These are phyloP conservation scores for Chaetomidium leptoderma DNA, from an alignment of 495 filamentous ascomycete species.

Conservation along the genomic window DNA sequence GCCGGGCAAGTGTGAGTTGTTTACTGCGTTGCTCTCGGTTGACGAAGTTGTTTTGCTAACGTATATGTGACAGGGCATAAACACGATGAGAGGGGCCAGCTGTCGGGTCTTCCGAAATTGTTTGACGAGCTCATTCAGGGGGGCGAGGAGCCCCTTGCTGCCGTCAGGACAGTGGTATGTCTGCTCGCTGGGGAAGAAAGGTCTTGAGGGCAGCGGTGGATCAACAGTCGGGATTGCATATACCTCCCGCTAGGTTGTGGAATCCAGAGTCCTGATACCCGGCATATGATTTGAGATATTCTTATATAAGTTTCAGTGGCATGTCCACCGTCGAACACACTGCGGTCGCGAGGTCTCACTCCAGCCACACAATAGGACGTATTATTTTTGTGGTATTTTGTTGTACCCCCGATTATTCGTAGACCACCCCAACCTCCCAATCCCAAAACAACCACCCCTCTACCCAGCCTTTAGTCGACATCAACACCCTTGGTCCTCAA, in stretches of 20 bases:
- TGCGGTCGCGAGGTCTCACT: too few relatives aligned
- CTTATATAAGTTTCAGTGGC: too few relatives aligned
- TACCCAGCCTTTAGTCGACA: slow-evolving; percentile 65
- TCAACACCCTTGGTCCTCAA: slow-evolving; percentile 65
- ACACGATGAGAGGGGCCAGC: slow-evolving; percentile 42
- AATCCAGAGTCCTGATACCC: too few relatives aligned
- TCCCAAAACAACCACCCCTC: background rate
- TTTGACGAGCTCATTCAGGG: slow-evolving; percentile 51
- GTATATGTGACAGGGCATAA: slow-evolving; percentile 42
- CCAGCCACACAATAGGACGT: too few relatives aligned
- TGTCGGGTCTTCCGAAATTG: slow-evolving; percentile 48
- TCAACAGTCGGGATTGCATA: background rate
- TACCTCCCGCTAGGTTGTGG: background rate
- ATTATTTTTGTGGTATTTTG: background rate
- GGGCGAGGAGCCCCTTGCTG: slow-evolving; percentile 46
- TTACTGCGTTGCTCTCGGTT: background rate
- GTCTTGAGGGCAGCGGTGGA: slow-evolving; percentile 3
- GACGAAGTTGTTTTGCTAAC: slow-evolving; percentile 24
- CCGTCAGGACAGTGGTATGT: slow-evolving; percentile 50
- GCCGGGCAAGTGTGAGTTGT: slow-evolving; percentile 51
- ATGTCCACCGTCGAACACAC: too few relatives aligned
- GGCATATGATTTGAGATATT: too few relatives aligned
- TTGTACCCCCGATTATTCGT: background rate
- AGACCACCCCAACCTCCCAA: too few relatives aligned
- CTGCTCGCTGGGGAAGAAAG: slow-evolving; percentile 42